Evolutionary conservation across 768 basidiomycete species (phyloP).

Genomic region (Pleurotus cornucopiae): DNA sequence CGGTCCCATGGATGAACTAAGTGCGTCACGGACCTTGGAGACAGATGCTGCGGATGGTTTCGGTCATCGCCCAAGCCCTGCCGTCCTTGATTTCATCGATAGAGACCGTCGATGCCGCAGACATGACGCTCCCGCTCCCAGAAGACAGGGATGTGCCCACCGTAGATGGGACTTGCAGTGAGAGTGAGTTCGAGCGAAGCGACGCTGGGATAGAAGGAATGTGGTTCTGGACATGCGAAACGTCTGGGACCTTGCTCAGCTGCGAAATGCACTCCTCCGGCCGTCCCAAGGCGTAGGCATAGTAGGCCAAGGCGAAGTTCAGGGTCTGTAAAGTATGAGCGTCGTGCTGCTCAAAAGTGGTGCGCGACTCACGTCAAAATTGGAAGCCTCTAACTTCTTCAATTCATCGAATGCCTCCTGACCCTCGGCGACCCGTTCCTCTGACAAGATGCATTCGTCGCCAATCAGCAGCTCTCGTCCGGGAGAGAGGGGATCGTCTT

Average conservation of each 20-base stretch:
- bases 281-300: slow-evolving; percentile 71
- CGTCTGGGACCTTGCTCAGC: slow-evolving; percentile 49
- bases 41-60: slow-evolving; percentile 73
- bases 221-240: slow-evolving; percentile 50
- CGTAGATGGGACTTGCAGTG: slow-evolving; percentile 31
- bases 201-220: slow-evolving; percentile 40
- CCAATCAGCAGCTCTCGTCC: slow-evolving; percentile 36
- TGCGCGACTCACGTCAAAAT: slow-evolving; percentile 50
- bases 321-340: slow-evolving; percentile 45
- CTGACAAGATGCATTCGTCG: slow-evolving; percentile 52
- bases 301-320: slow-evolving; percentile 69
- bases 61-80: slow-evolving; percentile 66
- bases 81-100: slow-evolving; percentile 62
- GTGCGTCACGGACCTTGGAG: slow-evolving; percentile 56
- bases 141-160: slow-evolving; percentile 41
- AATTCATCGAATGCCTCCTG: slow-evolving; percentile 49
- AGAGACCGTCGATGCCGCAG: slow-evolving; percentile 30
- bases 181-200: slow-evolving; percentile 33
- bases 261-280: slow-evolving; percentile 61
- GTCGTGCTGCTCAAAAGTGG: slow-evolving; percentile 9
- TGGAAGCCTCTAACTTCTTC: slow-evolving; percentile 42
- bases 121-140: slow-evolving; percentile 44
- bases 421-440: slow-evolving; percentile 58
- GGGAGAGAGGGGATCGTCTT: slow-evolving; percentile 36
- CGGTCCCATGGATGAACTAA: neutral